Percentiles rank a stretch among this genome's conserved stretches.
phyloP scores from a whole-genome alignment of 768 basidiomycete species.

The Kwoniella newhampshirensis region DNA sequence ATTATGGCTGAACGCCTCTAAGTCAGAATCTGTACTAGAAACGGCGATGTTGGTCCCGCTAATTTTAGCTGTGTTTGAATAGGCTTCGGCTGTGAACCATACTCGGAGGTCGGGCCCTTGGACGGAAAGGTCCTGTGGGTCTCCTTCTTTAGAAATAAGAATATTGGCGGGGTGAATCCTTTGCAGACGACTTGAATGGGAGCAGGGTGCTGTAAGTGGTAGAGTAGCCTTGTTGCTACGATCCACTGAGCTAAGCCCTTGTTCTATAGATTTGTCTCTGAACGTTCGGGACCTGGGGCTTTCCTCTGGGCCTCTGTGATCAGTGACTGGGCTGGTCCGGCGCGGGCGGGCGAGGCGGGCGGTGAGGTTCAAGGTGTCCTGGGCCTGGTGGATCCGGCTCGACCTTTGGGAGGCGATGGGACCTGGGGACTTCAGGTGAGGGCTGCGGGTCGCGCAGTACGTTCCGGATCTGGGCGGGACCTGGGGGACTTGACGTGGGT shows the following conservation, averaged over 20 bases:
- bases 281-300: not conserved
- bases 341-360: too few species aligned
- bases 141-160: slow-evolving; percentile 62
- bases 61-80: slow-evolving; percentile 65
- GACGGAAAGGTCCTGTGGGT: slow-evolving; percentile 60
- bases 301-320: slow-evolving; percentile 2
- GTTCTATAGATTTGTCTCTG: slow-evolving; percentile 65
- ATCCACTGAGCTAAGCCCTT: slow-evolving; percentile 73
- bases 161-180: slow-evolving; percentile 73
- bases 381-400: too few species aligned
- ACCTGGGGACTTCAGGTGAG: too few species aligned
- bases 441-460: not conserved
- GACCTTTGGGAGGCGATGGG: too few species aligned
- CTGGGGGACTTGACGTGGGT: not conserved
- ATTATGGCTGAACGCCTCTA: slow-evolving; percentile 84
- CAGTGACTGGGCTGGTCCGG: too few species aligned
- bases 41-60: slow-evolving; percentile 70
- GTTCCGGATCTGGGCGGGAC: slow-evolving; percentile 1
- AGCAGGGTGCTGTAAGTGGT: slow-evolving; percentile 73
- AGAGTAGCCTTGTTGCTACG: slow-evolving; percentile 77
- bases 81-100: slow-evolving; percentile 71
- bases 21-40: slow-evolving; percentile 77
- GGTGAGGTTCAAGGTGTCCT: too few species aligned
- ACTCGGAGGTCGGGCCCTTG: slow-evolving; percentile 58
- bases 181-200: slow-evolving; percentile 75